Evolutionary conservation across 2,329 filamentous ascomycete genomes (phyloP).

Genomic region (Aureobasidium leucospermi): DNA sequence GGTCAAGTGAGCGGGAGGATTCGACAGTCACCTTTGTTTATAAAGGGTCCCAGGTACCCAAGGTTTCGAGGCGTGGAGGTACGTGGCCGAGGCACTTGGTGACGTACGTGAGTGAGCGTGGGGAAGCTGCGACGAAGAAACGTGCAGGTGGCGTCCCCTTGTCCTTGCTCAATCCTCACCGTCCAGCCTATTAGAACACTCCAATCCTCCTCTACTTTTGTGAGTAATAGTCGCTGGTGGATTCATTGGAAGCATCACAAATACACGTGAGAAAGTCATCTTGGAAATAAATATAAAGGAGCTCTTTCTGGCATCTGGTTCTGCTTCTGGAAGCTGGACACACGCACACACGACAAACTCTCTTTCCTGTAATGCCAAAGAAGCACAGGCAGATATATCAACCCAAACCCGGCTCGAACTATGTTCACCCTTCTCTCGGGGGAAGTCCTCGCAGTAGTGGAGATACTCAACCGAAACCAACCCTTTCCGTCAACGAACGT

Average conservation of each 20-base stretch:
- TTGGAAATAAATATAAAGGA: background rate
- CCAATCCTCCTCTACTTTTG: background rate
- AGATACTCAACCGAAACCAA: slow-evolving; percentile 18
- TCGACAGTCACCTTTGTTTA: background rate
- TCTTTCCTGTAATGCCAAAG: slow-evolving; percentile 36
- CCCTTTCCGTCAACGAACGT: slow-evolving; percentile 38
- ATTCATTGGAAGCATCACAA: background rate
- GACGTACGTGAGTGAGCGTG: background rate
- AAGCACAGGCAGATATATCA: slow-evolving; percentile 38
- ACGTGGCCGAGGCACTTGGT: background rate
- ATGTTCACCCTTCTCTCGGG: slow-evolving; percentile 31
- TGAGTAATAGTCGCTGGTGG: background rate
- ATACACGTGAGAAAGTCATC: background rate
- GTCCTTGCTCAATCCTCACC: background rate
- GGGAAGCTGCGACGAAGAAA: background rate
- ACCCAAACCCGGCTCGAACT: slow-evolving; percentile 30
- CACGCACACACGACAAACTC: background rate
- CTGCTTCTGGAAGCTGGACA: background rate
- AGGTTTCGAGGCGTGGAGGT: background rate
- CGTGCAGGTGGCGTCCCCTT: slow-evolving; percentile 1
- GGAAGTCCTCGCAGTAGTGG: slow-evolving; percentile 19
- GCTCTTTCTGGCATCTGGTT: background rate
- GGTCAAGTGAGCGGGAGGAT: background rate
- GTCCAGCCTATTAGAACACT: background rate
- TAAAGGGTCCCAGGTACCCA: background rate